Conservation (phyloP, 2,329 filamentous ascomycete species). For the Fusarium dlaminii region DNA sequence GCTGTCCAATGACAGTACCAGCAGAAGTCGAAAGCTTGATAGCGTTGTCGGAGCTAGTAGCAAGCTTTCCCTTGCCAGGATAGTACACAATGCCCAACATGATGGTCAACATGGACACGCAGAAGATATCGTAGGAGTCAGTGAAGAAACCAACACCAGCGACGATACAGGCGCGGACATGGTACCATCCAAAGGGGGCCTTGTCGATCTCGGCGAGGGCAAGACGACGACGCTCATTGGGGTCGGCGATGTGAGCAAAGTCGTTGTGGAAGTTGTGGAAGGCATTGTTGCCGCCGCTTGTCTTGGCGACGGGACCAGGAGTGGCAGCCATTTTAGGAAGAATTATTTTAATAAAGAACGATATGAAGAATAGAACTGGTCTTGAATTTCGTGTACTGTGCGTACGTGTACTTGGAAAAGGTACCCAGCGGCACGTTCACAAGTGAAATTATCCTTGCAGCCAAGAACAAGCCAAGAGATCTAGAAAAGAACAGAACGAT, state of each 20-base stretch:
- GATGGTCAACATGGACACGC: slow-evolving; percentile 75
- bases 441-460: slow-evolving; percentile 18
- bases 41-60: slow-evolving; percentile 75
- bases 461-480: slow-evolving; percentile 20
- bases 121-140: slow-evolving; percentile 86
- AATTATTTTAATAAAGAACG: not conserved
- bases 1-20: slow-evolving; percentile 84
- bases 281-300: slow-evolving; percentile 72
- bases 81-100: slow-evolving; percentile 86
- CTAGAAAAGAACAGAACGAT: not conserved
- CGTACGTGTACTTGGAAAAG: not conserved
- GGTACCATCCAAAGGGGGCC: slow-evolving; percentile 85
- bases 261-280: slow-evolving; percentile 84
- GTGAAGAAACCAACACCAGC: slow-evolving; percentile 91
- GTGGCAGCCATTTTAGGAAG: slow-evolving; percentile 24
- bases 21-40: slow-evolving; percentile 88
- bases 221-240: slow-evolving; percentile 80
- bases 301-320: slow-evolving; percentile 51
- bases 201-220: slow-evolving; percentile 85
- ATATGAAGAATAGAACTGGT: not conserved
- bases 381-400: slow-evolving; percentile 1
- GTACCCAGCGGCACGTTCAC: slow-evolving; percentile 1
- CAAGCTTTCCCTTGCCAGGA: slow-evolving; percentile 66
- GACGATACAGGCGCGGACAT: slow-evolving; percentile 79
- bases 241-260: slow-evolving; percentile 71